phyloP scores from a whole-genome alignment of 129 eudicot genomes.

The Tanacetum coccineum region DNA sequence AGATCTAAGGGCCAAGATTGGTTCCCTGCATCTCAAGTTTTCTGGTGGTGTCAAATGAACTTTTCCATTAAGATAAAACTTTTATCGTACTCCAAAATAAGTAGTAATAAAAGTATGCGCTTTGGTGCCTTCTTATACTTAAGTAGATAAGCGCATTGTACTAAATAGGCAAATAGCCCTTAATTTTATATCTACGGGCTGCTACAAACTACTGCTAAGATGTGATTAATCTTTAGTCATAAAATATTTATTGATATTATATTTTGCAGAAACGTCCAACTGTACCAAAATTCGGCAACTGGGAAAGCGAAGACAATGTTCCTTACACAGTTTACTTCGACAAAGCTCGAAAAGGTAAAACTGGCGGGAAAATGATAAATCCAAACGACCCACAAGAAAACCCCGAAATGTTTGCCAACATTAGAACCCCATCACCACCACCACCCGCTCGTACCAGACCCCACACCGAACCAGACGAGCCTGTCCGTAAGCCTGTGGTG shows the following conservation, averaged over 20 bases:
- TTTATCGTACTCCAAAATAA: too few species aligned
- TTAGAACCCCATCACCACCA: conserved; percentile 28
- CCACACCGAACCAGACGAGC: conserved; percentile 39
- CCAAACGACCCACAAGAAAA: conserved; percentile 90
- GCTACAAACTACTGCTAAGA: too few species aligned
- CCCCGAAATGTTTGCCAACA: conserved; percentile 53
- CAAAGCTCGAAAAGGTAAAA: conserved; percentile 63
- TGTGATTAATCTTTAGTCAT: not conserved
- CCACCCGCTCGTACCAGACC: conserved; percentile 36
- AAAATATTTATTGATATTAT: not conserved
- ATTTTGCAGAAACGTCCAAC: conserved; percentile 46
- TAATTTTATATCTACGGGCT: too few species aligned
- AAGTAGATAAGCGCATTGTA: too few species aligned
- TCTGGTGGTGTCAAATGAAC: too few species aligned
- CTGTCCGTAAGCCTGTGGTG: conserved; percentile 30
- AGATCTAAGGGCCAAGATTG: too few species aligned
- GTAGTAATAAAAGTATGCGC: too few species aligned
- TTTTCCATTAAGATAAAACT: too few species aligned
- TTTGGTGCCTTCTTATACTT: too few species aligned
- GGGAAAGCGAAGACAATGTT: conserved; percentile 70
- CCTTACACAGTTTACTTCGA: conserved; percentile 85
- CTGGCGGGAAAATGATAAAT: conserved; percentile 76
- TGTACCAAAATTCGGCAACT: conserved; percentile 89
- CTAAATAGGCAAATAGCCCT: too few species aligned
- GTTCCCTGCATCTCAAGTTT: too few species aligned